Conservation (phyloP, 768 basidiomycete species). For the Lyophyllum semitale region DNA sequence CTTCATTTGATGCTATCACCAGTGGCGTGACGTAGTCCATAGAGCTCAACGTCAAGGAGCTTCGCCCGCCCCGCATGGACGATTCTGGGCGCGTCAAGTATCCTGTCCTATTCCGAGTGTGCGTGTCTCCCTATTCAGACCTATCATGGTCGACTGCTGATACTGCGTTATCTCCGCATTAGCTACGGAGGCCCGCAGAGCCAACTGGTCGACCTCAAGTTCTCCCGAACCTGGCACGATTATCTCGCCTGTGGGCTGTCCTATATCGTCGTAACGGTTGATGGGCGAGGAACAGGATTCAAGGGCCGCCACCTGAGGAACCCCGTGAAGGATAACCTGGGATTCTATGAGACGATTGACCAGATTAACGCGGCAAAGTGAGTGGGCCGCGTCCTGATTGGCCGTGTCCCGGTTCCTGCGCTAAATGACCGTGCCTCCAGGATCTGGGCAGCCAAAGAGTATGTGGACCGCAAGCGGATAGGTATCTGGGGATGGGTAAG, state of each 20-base stretch:
- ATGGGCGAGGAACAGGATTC: conserved; percentile 93
- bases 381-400: conserved; percentile 24
- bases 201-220: conserved; percentile 73
- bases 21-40: conserved; percentile 7
- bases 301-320: conserved; percentile 86
- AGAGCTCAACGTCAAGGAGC: conserved; percentile 91
- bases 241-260: conserved; percentile 80
- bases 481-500: conserved; percentile 99
- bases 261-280: conserved; percentile 86
- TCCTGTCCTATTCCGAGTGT: conserved; percentile 91
- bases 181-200: conserved; percentile 92
- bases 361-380: conserved; percentile 88
- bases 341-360: conserved; percentile 86
- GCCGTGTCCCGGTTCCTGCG: background rate
- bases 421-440: conserved; percentile 32
- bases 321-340: conserved; percentile 85
- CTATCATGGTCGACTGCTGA: background rate
- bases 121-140: conserved; percentile 23
- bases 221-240: conserved; percentile 80
- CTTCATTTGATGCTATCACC: conserved; percentile 9
- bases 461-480: conserved; percentile 86
- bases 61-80: conserved; percentile 92
- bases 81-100: conserved; percentile 95
- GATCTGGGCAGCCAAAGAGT: conserved; percentile 82
- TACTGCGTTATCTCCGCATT: conserved; percentile 10